Percentiles rank a stretch among this genome's conserved stretches.
Evolutionary conservation across 1,139 yeast species (phyloP).

Genomic region (Geotrichum carabidarum): DNA sequence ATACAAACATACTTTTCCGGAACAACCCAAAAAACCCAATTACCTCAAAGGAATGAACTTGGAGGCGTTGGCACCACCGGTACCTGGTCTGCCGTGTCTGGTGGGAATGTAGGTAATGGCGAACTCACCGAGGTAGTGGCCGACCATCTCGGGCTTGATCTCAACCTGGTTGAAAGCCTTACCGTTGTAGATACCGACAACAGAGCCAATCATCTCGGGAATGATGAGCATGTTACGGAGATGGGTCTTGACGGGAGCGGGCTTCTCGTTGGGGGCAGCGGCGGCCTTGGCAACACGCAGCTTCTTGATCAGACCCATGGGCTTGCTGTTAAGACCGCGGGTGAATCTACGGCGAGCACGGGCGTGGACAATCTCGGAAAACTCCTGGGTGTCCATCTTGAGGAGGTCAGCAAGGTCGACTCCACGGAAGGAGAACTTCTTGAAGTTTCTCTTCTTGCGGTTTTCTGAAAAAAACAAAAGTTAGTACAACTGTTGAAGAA

Average conservation of each 20-base stretch:
- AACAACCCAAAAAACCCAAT: conserved; percentile 14
- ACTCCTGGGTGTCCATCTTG: conserved; percentile 94
- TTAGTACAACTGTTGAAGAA: neutral
- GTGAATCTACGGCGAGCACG: conserved; percentile 99
- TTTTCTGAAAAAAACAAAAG: conserved; percentile 25
- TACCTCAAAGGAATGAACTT: conserved; percentile 41
- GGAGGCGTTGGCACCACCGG: conserved; percentile 71
- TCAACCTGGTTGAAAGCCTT: conserved; percentile 99
- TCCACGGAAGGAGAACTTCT: conserved; percentile 98
- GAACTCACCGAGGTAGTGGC: conserved; percentile 99
- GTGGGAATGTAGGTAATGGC: conserved; percentile 99
- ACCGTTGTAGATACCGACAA: conserved; percentile 99
- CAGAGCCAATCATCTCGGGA: conserved; percentile 99
- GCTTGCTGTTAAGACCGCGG: conserved; percentile 94
- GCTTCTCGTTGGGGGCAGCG: conserved; percentile 92
- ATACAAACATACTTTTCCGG: neutral
- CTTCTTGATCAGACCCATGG: conserved; percentile 96
- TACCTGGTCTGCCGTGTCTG: conserved; percentile 99
- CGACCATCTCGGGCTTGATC: conserved; percentile 99
- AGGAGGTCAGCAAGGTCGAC: conserved; percentile 93
- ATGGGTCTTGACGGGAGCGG: conserved; percentile 97
- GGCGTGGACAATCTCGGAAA: conserved; percentile 93
- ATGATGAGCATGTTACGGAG: conserved; percentile 98
- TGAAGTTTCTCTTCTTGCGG: conserved; percentile 80
- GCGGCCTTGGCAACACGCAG: conserved; percentile 96